Conservation (phyloP, 2,329 filamentous ascomycete species). For the Ceratocystiopsis minuta region DNA sequence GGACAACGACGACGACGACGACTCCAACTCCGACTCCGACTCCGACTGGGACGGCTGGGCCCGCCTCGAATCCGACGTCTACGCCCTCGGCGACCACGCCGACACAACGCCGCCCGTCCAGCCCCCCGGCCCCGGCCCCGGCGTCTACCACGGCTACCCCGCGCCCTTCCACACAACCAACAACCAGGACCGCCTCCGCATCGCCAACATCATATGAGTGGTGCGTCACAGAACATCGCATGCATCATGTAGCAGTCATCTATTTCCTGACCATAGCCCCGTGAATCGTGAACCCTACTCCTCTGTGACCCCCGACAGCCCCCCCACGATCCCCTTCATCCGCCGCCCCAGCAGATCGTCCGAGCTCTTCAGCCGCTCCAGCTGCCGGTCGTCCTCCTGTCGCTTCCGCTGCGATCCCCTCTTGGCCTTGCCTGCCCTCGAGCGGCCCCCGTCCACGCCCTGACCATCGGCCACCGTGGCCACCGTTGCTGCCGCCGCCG, state of each 20-base stretch:
- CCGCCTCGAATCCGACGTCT: conserved; percentile 45
- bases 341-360: conserved; percentile 38
- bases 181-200: conserved; percentile 26
- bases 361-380: conserved; percentile 37
- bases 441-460: too few species aligned
- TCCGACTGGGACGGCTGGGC: conserved; percentile 70
- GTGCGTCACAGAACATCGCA: too few species aligned
- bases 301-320: conserved; percentile 30
- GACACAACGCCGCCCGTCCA: conserved; percentile 9
- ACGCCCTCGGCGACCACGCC: conserved; percentile 28
- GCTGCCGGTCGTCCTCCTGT: conserved; percentile 18
- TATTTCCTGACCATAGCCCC: too few species aligned
- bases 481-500: too few species aligned
- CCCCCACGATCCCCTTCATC: conserved; percentile 39
- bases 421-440: conserved; percentile 11
- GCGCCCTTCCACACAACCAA: conserved; percentile 11
- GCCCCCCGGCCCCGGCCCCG: not conserved
- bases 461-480: too few species aligned
- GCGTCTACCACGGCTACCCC: conserved; percentile 11
- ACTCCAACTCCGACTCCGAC: conserved; percentile 34
- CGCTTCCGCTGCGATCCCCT: conserved; percentile 9
- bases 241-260: too few species aligned
- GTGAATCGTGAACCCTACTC: conserved; percentile 14
- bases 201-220: conserved; percentile 23
- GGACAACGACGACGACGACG: conserved; percentile 24